Evolutionary conservation across 805 yeast genomes (phyloP).

Genomic region (Barnettozyma californica): DNA sequence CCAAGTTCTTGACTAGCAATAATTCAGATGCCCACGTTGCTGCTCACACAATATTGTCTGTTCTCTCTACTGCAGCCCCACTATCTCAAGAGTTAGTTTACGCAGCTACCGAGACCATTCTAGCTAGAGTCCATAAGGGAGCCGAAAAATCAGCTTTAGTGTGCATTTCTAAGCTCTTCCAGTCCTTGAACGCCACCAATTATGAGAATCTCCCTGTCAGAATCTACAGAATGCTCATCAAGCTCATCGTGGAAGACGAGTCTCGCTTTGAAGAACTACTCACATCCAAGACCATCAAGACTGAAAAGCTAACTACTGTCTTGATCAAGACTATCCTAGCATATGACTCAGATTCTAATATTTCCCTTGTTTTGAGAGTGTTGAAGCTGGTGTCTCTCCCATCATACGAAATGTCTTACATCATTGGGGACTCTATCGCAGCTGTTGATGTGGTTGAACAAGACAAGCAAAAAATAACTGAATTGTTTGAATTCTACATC

Average conservation of each 20-base stretch:
- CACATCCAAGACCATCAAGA: slow-evolving; percentile 24
- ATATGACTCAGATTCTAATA: slow-evolving; percentile 34
- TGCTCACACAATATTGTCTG: slow-evolving; percentile 77
- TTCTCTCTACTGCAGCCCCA: slow-evolving; percentile 67
- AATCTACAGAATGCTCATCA: slow-evolving; percentile 29
- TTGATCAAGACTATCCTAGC: slow-evolving; percentile 40
- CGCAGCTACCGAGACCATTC: slow-evolving; percentile 58
- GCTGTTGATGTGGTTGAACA: slow-evolving; percentile 30
- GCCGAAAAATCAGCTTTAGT: slow-evolving; percentile 40
- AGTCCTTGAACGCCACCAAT: slow-evolving; percentile 38
- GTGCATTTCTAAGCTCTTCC: slow-evolving; percentile 44
- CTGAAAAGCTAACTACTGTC: slow-evolving; percentile 39
- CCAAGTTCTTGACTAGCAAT: slow-evolving; percentile 43
- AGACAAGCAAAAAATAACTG: slow-evolving; percentile 34
- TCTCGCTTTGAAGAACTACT: slow-evolving; percentile 24
- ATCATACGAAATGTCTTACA: slow-evolving; percentile 31
- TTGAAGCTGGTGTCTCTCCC: slow-evolving; percentile 31
- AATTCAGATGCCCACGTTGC: slow-evolving; percentile 68
- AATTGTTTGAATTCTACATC: slow-evolving; percentile 36
- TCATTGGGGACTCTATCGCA: slow-evolving; percentile 34
- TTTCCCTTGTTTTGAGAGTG: slow-evolving; percentile 31
- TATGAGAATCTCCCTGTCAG: slow-evolving; percentile 37
- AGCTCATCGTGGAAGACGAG: slow-evolving; percentile 24
- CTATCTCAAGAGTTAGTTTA: slow-evolving; percentile 49
- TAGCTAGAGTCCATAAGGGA: slow-evolving; percentile 37